Base-by-base conservation (phyloP, 257 asterid species). In the Apocynum venetum region DNA sequence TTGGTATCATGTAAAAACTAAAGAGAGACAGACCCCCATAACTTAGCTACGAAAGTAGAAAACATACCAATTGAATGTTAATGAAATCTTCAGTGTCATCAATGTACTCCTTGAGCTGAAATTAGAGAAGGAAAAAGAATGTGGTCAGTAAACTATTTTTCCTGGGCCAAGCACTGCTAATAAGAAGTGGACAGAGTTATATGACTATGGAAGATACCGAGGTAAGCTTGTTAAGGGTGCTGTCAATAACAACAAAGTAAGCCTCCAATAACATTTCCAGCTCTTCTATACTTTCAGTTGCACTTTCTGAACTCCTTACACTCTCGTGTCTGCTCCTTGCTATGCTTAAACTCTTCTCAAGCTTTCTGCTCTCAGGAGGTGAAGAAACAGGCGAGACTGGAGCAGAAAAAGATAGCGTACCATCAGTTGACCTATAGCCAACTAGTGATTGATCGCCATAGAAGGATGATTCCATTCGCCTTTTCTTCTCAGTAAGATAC, bases 241-340 rank as follows among this genome's bases (percentile, higher is more conserved):
- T 91, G 83, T 96, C 99, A 59, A 96, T 96, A 81, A 96, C 98
- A 81, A 96, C 99, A 80, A 96, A 96, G 80, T 96, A 96, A 71
- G 99, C 99, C 88, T 96, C 99, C 91, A 96, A 83, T 79, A 96
- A 86, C 99, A 96, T 96, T 83, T 96, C 99, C 43, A 96, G 93
- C 85, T 96, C 98, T 84, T 93, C 99, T 57, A 96, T 92, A 81
- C 86, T 88, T 63, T 88, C 88, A 12, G 85, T 51, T 20, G 75
- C 92, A 81, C 94, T 92, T 79, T 93, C 99, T 17, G 97, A 82
- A 86, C 98, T 91, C 87, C 91, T 88, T 79, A 88, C 84, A 74
- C 99, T 96, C 85, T 91, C 99, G 60, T 96, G 97, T 83, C 97
- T 88, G 89, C 99, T 96, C 83, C 97, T 91, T 31, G 97, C 93